Conservation (phyloP, 768 basidiomycete genomes). For the Candolleomyces eurysporus region DNA sequence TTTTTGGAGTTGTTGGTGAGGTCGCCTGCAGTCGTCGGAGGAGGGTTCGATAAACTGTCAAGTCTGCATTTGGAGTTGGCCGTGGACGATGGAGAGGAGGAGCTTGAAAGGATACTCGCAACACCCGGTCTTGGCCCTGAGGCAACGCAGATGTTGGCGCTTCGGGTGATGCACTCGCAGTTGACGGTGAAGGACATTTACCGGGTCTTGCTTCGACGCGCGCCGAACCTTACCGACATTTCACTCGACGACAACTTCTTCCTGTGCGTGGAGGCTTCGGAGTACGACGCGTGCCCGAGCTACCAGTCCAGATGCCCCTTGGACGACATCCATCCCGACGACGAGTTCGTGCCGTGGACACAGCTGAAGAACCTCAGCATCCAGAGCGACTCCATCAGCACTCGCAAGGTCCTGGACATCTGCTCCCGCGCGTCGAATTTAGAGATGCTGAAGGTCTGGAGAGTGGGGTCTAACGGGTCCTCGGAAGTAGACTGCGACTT, state of each 20-base stretch:
- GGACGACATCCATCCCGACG: background rate
- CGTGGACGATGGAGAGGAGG: background rate
- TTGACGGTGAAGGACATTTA: background rate
- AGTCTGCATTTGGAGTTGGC: conserved; percentile 2
- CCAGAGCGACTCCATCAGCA: background rate
- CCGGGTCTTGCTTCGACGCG: background rate
- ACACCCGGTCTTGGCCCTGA: background rate
- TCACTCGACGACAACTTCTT: conserved; percentile 1
- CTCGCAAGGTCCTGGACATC: background rate
- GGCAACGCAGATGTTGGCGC: background rate
- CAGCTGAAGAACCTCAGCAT: conserved; percentile 3
- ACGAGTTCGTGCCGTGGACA: conserved; percentile 2
- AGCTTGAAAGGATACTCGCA: background rate
- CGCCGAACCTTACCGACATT: background rate
- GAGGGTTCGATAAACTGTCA: background rate
- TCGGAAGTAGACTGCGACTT: background rate
- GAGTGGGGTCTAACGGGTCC: background rate
- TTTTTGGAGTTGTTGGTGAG: background rate
- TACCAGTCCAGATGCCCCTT: background rate
- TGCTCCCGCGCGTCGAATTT: background rate
- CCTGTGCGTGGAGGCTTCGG: background rate
- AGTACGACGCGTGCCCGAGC: background rate
- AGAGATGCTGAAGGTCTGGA: conserved; percentile 6
- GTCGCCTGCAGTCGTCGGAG: background rate
- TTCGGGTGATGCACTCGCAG: background rate